phyloP scores from a whole-genome alignment of 2,329 filamentous ascomycete species.

The Aspergillus udagawae region DNA sequence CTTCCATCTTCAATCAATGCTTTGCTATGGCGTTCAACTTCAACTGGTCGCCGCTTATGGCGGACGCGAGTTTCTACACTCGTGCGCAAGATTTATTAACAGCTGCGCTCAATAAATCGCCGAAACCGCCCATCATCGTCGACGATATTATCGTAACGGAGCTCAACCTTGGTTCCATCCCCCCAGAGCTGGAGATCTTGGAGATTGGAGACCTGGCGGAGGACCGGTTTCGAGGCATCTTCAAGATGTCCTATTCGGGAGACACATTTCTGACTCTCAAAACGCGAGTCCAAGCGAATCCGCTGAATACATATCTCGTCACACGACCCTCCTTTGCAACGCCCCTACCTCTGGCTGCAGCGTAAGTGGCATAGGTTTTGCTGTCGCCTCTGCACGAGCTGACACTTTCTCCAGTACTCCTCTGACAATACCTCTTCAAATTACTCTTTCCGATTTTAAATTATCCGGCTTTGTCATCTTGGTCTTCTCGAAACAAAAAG shows the following conservation, averaged over 20 bases:
- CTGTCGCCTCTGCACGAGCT: slow-evolving; percentile 1
- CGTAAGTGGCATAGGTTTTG: slow-evolving; percentile 38
- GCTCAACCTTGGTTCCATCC: slow-evolving; percentile 90
- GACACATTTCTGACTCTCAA: slow-evolving; percentile 94
- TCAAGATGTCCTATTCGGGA: slow-evolving; percentile 98
- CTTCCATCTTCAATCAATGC: slow-evolving; percentile 23
- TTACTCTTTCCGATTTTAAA: slow-evolving; percentile 92
- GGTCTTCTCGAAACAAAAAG: slow-evolving; percentile 96
- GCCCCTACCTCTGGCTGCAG: slow-evolving; percentile 83
- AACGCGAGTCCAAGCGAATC: slow-evolving; percentile 96
- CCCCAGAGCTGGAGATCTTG: slow-evolving; percentile 91
- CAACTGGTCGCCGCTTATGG: slow-evolving; percentile 99
- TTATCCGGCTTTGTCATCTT: slow-evolving; percentile 95
- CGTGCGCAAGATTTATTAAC: slow-evolving; percentile 92
- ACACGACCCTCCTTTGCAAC: slow-evolving; percentile 91
- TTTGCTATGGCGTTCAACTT: slow-evolving; percentile 95
- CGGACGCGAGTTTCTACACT: slow-evolving; percentile 85
- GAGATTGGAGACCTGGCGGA: slow-evolving; percentile 97
- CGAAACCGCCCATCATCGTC: slow-evolving; percentile 97
- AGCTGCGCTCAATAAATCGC: slow-evolving; percentile 91
- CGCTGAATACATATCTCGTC: slow-evolving; percentile 89
- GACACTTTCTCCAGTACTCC: slow-evolving; percentile 55
- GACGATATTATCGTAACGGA: slow-evolving; percentile 98
- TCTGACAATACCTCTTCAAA: slow-evolving; percentile 94
- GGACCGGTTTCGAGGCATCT: slow-evolving; percentile 94